Percentiles rank a stretch among this genome's conserved stretches.
These are phyloP conservation scores for Phytophthora hybrid DNA, from an alignment of 352 stramenopile genomes.

Conservation along the genomic window DNA sequence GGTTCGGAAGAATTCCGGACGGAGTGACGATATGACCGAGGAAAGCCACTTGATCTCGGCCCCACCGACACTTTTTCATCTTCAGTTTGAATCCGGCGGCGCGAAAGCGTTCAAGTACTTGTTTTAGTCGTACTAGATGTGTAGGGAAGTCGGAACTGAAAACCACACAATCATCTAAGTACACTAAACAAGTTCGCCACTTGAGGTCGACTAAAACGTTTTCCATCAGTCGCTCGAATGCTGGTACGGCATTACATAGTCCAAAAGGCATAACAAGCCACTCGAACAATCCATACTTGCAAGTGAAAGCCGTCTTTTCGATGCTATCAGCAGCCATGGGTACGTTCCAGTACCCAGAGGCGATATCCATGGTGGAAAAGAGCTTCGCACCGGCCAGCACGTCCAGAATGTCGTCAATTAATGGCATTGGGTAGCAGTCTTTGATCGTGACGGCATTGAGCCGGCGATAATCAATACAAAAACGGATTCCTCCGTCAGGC, in stretches of 20 bases:
- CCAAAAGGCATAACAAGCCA: no score
- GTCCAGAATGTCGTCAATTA: conserved; percentile 27
- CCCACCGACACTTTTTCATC: conserved; percentile 5
- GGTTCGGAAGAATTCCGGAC: background rate
- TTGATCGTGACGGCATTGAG: conserved; percentile 9
- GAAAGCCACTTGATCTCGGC: conserved; percentile 4
- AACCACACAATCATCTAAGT: no score
- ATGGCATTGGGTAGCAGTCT: conserved; percentile 13
- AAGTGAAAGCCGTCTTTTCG: conserved; percentile 1
- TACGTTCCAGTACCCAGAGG: background rate
- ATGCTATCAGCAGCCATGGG: background rate
- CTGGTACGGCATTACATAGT: no score
- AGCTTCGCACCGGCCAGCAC: background rate
- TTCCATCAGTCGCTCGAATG: conserved; percentile 7
- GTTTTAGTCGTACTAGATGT: no score
- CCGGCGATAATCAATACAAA: no score
- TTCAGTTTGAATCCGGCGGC: background rate
- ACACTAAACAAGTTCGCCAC: conserved; percentile 10
- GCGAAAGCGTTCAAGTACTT: background rate
- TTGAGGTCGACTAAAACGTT: conserved; percentile 3
- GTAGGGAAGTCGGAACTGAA: no score
- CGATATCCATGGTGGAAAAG: conserved; percentile 10
- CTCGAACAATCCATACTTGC: no score
- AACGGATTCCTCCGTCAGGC: no score
- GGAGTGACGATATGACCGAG: conserved; percentile 6